Base-by-base conservation (phyloP, 129 eudicot genomes). In the Artemisia argyi region DNA sequence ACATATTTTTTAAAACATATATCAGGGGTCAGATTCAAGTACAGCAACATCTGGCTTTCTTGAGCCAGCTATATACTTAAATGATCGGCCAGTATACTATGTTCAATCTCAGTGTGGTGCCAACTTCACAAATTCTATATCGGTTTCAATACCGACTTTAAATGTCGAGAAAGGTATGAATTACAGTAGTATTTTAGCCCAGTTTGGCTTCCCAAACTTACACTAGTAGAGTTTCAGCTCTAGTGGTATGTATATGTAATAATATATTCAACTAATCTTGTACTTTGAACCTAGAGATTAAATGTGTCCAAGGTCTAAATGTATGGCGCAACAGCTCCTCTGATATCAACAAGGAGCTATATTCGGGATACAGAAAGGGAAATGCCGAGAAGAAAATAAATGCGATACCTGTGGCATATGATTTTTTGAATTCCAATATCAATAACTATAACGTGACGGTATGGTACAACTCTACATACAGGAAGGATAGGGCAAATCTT, bases 321-420 rank as follows among this genome's bases (percentile, higher is more conserved):
- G 72, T 89, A 50, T 92, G 98, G 98, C 91, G 98, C 58, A 85
- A 89, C 78, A 92, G 95, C 83, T 87, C 98, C 60, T 64, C 85
- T 71, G 95, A 89, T 75, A 81, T 92, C 48, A 87, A 89, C 71
- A 78, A 87, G 80, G 95, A 92, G 86, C 77, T 92, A 58, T 89
- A 81, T 73, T 83, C 73, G 66, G 98, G 98, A 73, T 91, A 80
- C 68, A 71, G 82, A 71, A 83, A 78, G 76, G 95, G 96, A 51
- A 87, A 87, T 64, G 62, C 83, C 2, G 88, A 84, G 76, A 66
- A 84, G 72, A 82, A 76, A 66, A 85, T 80, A 55, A 92, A 87
- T 72, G 95, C 87, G 81, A 78, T 92, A 57, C 82, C 30, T 47
- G 50, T 89, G 90, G 98, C 90, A 19, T 93, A 89, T 69, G 96